Percentiles rank a stretch among this genome's conserved stretches.
Conservation (phyloP, 257 asterid species). For the Leptodermis oblonga region DNA sequence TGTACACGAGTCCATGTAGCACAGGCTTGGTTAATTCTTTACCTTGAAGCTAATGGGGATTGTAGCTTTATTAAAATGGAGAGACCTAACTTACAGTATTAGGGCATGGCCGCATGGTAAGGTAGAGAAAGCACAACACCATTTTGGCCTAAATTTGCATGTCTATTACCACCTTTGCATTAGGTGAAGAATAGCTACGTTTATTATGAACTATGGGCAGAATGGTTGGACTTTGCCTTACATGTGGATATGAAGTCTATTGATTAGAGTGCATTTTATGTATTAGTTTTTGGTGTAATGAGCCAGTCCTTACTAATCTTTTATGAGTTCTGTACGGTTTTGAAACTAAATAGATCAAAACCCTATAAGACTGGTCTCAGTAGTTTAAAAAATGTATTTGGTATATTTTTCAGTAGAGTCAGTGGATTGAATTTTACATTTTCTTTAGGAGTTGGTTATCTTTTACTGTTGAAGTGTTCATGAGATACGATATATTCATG, state of each 20-base stretch:
- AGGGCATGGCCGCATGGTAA: background rate
- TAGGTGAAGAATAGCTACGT: background rate
- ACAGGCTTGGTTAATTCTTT: no score
- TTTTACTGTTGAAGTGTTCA: constrained; percentile 3
- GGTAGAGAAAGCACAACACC: no score
- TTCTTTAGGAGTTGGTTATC: background rate
- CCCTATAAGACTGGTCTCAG: background rate
- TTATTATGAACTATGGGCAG: background rate
- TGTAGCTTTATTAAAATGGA: background rate
- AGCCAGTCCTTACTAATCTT: background rate
- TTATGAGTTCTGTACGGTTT: background rate
- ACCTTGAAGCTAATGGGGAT: background rate
- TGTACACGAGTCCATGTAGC: no score
- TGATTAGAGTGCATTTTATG: background rate
- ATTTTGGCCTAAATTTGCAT: background rate
- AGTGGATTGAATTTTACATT: background rate
- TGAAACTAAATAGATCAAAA: background rate
- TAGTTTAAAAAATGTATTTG: background rate
- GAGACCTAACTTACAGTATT: background rate
- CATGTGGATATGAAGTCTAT: background rate
- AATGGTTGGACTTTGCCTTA: background rate
- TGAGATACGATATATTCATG: constrained; percentile 12
- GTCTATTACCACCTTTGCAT: no score
- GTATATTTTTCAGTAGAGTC: background rate
- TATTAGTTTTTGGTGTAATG: background rate